Evolutionary conservation across 1,139 yeast genomes (phyloP), one percentile per base, ranked within the genome.

Genomic region (Suhomyces wounanorum): DNA sequence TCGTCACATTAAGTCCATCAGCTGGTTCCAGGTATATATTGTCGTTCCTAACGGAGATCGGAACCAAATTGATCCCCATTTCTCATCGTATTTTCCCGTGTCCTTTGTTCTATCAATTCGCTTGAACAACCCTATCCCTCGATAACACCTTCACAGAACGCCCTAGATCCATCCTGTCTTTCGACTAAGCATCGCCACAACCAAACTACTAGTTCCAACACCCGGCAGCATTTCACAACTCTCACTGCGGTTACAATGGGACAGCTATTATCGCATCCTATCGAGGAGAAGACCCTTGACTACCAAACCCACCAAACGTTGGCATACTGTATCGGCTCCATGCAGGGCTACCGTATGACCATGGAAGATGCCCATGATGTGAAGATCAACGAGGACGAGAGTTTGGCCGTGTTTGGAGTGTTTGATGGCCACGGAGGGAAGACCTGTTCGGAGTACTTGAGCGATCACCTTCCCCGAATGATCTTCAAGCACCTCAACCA

Each of bases 361-460:
- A 89, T 87, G 84, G 95, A 87, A 61, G 95, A 87, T 66, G 89
- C 92, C 5, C 89, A 84, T 64, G 77, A 78, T 66, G 70, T 78
- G 48, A 65, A 63, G 56, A 62, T 78, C 40, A 71, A 70, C 53
- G 78, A 73, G 53, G 72, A 71, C 57, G 80, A 76, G 56, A 52
- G 65, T 40, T 62, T 86, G 39, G 84, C 85, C 39, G 76, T 87
- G 8, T 85, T 84, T 64, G 90, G 86, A 0, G 88, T 87, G 3
- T 87, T 85, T 66, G 95, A 87, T 65, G 95, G 95, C 3, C 95
- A 87, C 64, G 95, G 95, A 2, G 92, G 92, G 17, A 74, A 78
- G 14, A 75, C 77, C 31, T 78, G 88, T 38, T 84, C 92, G 1
- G 77, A 76, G 41, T 81, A 72, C 57, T 69, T 87, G 3, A 74